A percentile compares a stretch with the other conserved stretches of the same genome.
Evolutionary conservation across 345 rosid species (phyloP).

Genomic region (Salix brachista): DNA sequence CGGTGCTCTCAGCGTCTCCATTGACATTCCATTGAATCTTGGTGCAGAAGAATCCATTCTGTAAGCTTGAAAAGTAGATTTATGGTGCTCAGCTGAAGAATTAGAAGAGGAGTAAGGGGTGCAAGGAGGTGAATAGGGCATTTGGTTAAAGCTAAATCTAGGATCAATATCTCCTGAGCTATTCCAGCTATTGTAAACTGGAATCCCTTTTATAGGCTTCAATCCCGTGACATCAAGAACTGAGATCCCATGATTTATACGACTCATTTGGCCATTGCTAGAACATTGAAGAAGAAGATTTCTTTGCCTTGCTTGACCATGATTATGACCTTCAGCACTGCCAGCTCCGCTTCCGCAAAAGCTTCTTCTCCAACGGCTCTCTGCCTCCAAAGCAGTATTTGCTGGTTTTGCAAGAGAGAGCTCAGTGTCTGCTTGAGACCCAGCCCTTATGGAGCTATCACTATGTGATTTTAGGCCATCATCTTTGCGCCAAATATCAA

Average conservation of each 20-base stretch:
- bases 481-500: constrained; percentile 29
- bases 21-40: not conserved
- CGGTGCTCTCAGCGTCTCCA: not conserved
- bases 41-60: not conserved
- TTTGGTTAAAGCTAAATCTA: constrained; percentile 20
- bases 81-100: not conserved
- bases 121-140: constrained; percentile 7
- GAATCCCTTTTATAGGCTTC: constrained; percentile 48
- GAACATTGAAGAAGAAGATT: constrained; percentile 6
- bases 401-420: constrained; percentile 37
- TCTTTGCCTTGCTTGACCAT: constrained; percentile 5
- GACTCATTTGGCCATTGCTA: constrained; percentile 2
- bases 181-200: constrained; percentile 28
- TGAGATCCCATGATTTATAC: constrained; percentile 28
- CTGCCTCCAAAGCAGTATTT: constrained; percentile 13
- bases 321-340: not conserved
- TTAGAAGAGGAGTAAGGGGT: constrained; percentile 5
- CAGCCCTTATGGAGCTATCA: constrained; percentile 25
- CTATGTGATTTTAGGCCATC: constrained; percentile 24
- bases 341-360: not conserved
- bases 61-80: not conserved
- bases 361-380: constrained; percentile 23
- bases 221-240: constrained; percentile 26
- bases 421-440: constrained; percentile 25
- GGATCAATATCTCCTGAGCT: constrained; percentile 21